A percentile compares a stretch with the other conserved stretches of the same genome.
These are phyloP conservation scores for Diaporthe ilicicola DNA, from an alignment of 2,329 filamentous ascomycete species.

Conservation along the genomic window DNA sequence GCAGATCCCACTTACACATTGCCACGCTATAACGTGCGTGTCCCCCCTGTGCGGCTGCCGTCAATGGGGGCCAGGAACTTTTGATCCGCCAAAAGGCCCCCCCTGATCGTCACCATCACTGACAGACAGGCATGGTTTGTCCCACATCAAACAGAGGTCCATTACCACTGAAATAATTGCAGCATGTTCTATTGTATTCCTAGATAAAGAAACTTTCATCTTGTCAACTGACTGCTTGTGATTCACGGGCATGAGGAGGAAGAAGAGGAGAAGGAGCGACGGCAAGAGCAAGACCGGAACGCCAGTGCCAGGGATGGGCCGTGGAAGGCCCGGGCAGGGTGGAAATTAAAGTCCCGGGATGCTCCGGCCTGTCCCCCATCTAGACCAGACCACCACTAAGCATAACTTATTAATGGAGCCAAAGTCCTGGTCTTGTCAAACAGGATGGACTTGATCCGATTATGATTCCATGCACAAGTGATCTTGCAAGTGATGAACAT, in stretches of 20 bases:
- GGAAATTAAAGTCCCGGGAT: constrained; percentile 23
- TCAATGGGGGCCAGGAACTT: constrained; percentile 13
- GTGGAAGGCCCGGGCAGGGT: not conserved
- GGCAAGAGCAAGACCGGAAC: not conserved
- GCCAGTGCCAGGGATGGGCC: not conserved
- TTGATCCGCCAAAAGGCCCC: constrained; percentile 23
- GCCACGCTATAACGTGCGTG: constrained; percentile 5
- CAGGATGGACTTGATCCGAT: not conserved
- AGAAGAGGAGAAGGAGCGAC: not conserved
- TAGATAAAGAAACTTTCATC: not conserved
- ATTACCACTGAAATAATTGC: not conserved
- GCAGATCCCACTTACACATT: constrained; percentile 22
- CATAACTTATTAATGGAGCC: not conserved
- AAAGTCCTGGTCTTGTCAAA: not conserved
- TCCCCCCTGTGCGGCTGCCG: not conserved
- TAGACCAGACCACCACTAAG: not conserved
- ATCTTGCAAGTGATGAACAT: not conserved
- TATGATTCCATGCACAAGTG: not conserved
- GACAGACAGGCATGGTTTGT: constrained; percentile 16
- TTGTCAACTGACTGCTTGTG: not conserved
- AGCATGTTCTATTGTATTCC: not conserved
- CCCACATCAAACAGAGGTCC: not conserved
- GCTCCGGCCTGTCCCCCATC: not conserved
- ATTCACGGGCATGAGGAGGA: not conserved
- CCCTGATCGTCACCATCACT: constrained; percentile 7